Percentiles rank a stretch among this genome's conserved stretches.
These are phyloP conservation scores for Pholiota microspora DNA, from an alignment of 768 basidiomycete genomes.

Conservation along the genomic window DNA sequence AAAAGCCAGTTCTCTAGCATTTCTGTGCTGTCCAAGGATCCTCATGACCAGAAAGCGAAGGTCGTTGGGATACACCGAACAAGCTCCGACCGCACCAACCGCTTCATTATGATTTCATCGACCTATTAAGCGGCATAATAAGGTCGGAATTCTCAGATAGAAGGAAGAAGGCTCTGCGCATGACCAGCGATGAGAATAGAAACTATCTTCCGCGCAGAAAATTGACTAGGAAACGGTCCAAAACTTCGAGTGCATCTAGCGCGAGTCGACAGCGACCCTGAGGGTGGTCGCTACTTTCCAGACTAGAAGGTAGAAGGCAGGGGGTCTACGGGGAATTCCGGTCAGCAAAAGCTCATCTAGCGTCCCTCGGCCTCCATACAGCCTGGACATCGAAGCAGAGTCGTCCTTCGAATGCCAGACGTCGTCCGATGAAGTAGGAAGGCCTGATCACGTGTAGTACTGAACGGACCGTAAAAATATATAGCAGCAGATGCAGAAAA, in stretches of 20 bases:
- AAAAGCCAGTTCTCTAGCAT: neutral
- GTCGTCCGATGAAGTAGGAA: neutral
- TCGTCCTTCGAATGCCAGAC: neutral
- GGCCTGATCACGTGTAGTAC: neutral
- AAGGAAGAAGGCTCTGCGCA: neutral
- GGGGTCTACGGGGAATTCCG: no score
- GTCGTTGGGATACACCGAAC: neutral
- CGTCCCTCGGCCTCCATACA: no score
- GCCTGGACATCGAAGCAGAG: neutral
- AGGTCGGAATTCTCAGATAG: neutral
- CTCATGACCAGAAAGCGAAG: slow-evolving; percentile 1
- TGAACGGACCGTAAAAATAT: neutral
- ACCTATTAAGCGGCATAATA: neutral
- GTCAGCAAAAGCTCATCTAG: no score
- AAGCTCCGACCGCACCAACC: neutral
- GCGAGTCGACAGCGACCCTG: no score
- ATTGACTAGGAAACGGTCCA: no score
- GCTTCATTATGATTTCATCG: neutral
- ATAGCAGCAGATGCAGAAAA: no score
- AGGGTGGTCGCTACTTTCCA: no score
- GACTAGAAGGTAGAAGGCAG: neutral
- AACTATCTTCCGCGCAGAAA: no score
- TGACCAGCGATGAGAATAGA: no score
- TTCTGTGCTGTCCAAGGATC: neutral
- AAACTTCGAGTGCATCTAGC: no score